Percentiles rank a stretch among this genome's conserved stretches.
Evolutionary conservation across 1,284 basidiomycete species (phyloP).

Genomic region (Phlebopus sp.): DNA sequence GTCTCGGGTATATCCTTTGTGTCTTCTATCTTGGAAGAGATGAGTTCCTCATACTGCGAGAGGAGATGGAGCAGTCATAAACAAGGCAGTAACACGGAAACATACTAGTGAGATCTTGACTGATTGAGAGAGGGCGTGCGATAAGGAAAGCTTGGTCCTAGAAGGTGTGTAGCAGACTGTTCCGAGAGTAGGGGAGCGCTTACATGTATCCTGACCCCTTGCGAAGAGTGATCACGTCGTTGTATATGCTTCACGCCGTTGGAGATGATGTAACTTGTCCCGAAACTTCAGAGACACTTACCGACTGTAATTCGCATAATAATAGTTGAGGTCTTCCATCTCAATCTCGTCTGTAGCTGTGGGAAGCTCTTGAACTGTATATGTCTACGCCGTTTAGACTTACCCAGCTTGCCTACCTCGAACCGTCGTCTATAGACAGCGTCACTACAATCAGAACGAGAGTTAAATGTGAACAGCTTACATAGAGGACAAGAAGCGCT

Average conservation of each 20-base stretch:
- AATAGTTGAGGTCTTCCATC: constrained; percentile 96
- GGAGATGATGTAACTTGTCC: constrained; percentile 9
- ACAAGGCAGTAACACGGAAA: constrained; percentile 14
- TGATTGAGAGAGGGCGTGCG: constrained; percentile 92
- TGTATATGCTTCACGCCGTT: constrained; percentile 74
- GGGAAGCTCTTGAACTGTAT: constrained; percentile 8
- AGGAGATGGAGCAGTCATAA: neutral
- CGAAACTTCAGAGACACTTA: constrained; percentile 34
- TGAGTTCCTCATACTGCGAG: constrained; percentile 82
- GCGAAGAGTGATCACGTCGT: constrained; percentile 95
- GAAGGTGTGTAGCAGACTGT: constrained; percentile 15
- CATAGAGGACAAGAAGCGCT: constrained; percentile 84
- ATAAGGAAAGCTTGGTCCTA: constrained; percentile 94
- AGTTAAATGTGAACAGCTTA: constrained; percentile 41
- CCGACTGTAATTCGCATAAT: constrained; percentile 96
- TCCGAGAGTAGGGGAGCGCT: constrained; percentile 29
- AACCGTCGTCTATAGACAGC: constrained; percentile 72
- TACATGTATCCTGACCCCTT: constrained; percentile 96
- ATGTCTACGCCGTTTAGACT: constrained; percentile 17
- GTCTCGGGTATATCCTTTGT: constrained; percentile 95
- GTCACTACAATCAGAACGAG: constrained; percentile 11
- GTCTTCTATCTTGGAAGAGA: constrained; percentile 92
- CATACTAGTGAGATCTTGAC: constrained; percentile 90
- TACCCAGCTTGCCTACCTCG: constrained; percentile 85
- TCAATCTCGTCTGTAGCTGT: constrained; percentile 80